Conservation (phyloP, 2,329 filamentous ascomycete species). For the Talaromyces verruculosus region DNA sequence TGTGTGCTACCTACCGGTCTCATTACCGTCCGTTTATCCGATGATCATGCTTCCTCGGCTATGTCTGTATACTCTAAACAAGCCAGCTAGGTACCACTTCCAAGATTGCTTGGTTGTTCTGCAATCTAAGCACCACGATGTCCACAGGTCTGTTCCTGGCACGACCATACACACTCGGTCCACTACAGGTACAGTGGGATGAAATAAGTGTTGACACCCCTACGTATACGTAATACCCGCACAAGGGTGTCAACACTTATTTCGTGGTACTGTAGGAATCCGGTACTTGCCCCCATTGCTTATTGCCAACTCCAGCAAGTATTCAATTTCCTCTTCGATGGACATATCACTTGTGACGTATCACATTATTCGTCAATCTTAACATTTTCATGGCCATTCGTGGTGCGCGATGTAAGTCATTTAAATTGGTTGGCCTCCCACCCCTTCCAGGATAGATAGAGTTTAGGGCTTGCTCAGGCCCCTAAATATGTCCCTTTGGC, state of each 20-base stretch:
- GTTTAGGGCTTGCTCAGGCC: constrained; percentile 6
- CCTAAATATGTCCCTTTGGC: neutral
- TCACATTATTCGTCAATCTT: neutral
- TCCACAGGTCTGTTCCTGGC: neutral
- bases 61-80: neutral
- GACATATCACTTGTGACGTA: neutral
- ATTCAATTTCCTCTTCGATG: neutral
- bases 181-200: too few relatives aligned
- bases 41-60: constrained; percentile 5
- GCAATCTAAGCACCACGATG: constrained; percentile 1
- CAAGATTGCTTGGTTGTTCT: neutral
- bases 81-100: neutral
- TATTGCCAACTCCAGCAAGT: neutral
- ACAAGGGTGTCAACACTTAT: too few relatives aligned
- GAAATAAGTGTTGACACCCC: too few relatives aligned
- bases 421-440: too few relatives aligned
- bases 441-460: neutral
- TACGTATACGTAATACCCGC: too few relatives aligned
- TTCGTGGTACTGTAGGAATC: too few relatives aligned
- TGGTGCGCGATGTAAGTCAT: neutral
- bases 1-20: neutral
- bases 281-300: neutral
- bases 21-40: neutral
- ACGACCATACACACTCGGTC: neutral
- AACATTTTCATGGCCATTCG: neutral